A percentile compares a stretch with the other conserved stretches of the same genome.
Evolutionary conservation across 257 asterid species (phyloP).

Genomic region (Thymus quinquecostatus): DNA sequence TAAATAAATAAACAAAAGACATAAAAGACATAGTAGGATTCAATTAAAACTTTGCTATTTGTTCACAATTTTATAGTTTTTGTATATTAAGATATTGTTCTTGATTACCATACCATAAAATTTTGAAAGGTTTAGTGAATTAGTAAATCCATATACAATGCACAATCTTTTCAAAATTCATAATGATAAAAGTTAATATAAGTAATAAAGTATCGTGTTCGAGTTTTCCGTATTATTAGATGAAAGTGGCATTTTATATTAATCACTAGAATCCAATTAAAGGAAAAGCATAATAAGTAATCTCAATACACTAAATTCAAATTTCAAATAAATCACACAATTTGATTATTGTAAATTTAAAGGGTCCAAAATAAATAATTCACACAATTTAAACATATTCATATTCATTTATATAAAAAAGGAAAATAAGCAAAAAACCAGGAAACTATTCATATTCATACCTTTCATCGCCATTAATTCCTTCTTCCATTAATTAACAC

Average conservation of each 20-base stretch:
- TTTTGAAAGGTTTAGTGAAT: too few species aligned
- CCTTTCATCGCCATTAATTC: constrained; percentile 34
- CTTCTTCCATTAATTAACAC: constrained; percentile 25
- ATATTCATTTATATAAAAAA: not conserved
- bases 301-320: not conserved
- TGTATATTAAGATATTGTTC: too few species aligned
- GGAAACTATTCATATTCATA: constrained; percentile 32
- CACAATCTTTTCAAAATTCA: too few species aligned
- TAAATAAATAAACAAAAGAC: too few species aligned
- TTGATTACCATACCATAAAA: too few species aligned
- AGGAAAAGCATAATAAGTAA: not conserved
- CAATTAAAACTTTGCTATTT: too few species aligned
- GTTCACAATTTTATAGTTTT: too few species aligned
- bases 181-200: too few species aligned
- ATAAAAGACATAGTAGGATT: too few species aligned
- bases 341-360: not conserved
- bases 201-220: too few species aligned
- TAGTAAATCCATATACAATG: too few species aligned
- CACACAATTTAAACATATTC: not conserved
- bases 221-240: not conserved
- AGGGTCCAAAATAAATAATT: constrained; percentile 2
- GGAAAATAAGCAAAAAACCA: constrained; percentile 10
- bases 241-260: constrained; percentile 11
- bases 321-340: not conserved
- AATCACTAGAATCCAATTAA: not conserved